Evolutionary conservation across 257 asterid genomes (phyloP), one percentile per base, ranked within the genome.

Genomic region (Capsicum chinense): DNA sequence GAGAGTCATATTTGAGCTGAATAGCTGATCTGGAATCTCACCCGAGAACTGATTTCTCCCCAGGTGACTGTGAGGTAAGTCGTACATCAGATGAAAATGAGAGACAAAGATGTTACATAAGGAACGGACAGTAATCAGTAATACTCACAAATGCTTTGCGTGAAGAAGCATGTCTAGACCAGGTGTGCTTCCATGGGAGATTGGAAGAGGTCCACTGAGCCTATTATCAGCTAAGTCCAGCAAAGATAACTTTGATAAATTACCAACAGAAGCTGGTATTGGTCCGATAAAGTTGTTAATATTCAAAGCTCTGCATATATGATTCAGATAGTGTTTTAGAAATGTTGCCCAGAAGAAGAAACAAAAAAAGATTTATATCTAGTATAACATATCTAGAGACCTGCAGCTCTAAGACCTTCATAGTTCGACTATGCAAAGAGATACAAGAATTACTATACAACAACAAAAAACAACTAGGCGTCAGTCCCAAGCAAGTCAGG

Each of bases 151-250:
- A 91, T 96, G 99, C 69, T 87, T 89, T 8, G 98, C 39, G 12
- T 79, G 35, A 80, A 89, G 79, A 82, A 96, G 98, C 98, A 89
- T 90, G 86, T 96, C 99, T 82, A 96, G 98, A 33, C 98, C 99
- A 60, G 97, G 95, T 13, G 90, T 64, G 84, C 74, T 89, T 84
- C 92, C 93, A 63, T 6, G 80, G 47, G 99, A 96, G 85, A 96
- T 88, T 0, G 99, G 99, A 89, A 96, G 89, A 44, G 85, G 83
- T 52, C 99, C 99, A 15, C 78, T 88, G 62, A 96, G 94, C 87
- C 26, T 87, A 89, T 96, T 96, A 84, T 94, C 98, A 44, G 98
- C 98, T 81, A 96, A 47, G 88, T 96, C 99, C 83, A 96, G 89
- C 99, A 96, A 93, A 90, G 33, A 60, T 56, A 96, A 92, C 16